Conservation (phyloP, 139 green algal genomes). For the Diplosphaera chodatii region DNA sequence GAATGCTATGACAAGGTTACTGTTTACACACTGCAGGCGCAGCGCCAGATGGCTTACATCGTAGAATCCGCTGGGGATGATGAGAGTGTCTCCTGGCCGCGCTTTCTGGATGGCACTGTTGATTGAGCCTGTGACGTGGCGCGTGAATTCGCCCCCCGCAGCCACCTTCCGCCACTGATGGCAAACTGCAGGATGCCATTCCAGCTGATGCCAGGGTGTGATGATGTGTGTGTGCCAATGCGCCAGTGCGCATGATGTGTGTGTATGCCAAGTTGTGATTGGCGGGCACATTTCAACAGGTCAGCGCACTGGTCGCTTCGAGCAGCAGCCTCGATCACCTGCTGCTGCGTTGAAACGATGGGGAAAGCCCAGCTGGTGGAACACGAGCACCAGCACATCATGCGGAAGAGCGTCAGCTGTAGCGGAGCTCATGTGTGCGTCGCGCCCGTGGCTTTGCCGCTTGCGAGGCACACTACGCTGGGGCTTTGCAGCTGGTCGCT, state of each 20-base stretch:
- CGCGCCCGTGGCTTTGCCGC: no score
- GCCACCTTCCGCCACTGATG: not conserved
- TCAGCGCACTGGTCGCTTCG: not conserved
- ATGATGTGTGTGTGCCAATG: no score
- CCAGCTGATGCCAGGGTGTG: no score
- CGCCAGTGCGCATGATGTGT: not conserved
- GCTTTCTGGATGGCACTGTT: not conserved
- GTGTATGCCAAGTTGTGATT: no score
- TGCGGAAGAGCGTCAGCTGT: not conserved
- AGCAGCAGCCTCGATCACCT: no score
- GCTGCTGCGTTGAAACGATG: conserved; percentile 3
- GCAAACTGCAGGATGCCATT: conserved; percentile 19
- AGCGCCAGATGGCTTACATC: not conserved
- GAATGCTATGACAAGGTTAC: no score
- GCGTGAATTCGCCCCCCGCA: not conserved
- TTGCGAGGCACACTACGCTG: no score
- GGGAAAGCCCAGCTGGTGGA: not conserved
- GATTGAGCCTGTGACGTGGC: not conserved
- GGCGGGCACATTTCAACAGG: not conserved
- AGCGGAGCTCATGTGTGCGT: no score
- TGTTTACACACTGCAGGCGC: no score
- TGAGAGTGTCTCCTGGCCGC: conserved; percentile 2
- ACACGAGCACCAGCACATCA: not conserved
- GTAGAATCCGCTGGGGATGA: conserved; percentile 7
- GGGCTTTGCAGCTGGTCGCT: no score